Evolutionary conservation across 257 asterid species (phyloP).

Genomic region (Solanum rostratum): DNA sequence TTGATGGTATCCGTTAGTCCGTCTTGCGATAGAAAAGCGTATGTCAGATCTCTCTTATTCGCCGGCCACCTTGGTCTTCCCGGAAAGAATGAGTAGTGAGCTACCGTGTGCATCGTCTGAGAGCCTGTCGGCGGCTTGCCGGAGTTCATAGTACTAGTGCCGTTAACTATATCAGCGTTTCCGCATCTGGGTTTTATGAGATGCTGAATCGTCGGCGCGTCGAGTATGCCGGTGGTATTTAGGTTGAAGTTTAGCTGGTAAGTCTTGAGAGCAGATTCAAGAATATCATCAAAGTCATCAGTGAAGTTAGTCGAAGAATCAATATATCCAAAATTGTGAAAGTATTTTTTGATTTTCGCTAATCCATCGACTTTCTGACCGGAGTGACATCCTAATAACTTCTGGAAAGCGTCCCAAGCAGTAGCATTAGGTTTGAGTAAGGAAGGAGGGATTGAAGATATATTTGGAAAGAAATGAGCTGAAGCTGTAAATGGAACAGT

Average conservation of each 20-base stretch:
- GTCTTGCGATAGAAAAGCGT: constrained; percentile 48
- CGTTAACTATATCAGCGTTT: constrained; percentile 62
- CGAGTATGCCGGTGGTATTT: constrained; percentile 52
- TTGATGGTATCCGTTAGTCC: constrained; percentile 17
- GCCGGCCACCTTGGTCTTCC: constrained; percentile 67
- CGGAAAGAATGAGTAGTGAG: constrained; percentile 64
- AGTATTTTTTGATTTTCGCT: constrained; percentile 42
- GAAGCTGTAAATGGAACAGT: constrained; percentile 13
- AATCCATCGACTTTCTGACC: constrained; percentile 45
- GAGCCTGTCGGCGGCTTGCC: constrained; percentile 11
- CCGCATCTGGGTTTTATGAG: constrained; percentile 65
- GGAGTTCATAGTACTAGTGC: constrained; percentile 47
- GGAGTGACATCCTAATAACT: constrained; percentile 38
- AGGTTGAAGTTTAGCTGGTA: constrained; percentile 77
- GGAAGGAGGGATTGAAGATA: constrained; percentile 39
- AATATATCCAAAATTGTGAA: constrained; percentile 59
- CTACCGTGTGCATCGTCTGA: constrained; percentile 32
- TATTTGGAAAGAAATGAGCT: constrained; percentile 60
- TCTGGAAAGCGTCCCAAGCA: constrained; percentile 45
- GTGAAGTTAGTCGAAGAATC: constrained; percentile 27
- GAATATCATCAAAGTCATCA: constrained; percentile 52
- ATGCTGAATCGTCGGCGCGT: constrained; percentile 30
- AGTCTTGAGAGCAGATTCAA: constrained; percentile 43
- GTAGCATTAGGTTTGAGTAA: constrained; percentile 31
- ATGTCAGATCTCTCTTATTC: constrained; percentile 25